Base-by-base conservation (phyloP, 768 basidiomycete species). In the Udeniomyces megalosporus region DNA sequence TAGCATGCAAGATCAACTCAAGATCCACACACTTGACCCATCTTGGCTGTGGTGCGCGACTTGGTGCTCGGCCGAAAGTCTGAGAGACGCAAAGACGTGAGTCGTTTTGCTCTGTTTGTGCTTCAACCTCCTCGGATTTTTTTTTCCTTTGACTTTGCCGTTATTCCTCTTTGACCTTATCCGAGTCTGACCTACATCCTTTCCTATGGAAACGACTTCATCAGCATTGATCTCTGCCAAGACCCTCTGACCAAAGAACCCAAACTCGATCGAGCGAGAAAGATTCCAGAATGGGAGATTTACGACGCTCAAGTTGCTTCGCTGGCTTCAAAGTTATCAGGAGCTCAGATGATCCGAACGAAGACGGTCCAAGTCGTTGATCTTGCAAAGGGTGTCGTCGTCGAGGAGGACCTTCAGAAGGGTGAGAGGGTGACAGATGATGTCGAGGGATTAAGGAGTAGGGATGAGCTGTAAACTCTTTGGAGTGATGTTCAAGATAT, bases 1-100 rank as follows among this genome's bases (percentile, higher is more conserved):
- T 71, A 92, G 93, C 69, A 77, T 99, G 66, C 93, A 99, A 70
- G 77, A 80, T 34, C 81, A 88, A 68, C 86, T 99, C 44, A 93
- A 93, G 0, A 99, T 99, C 62, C 85, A 81, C 74, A 90, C 95
- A 0, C 76, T 97, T 17, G 81, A 82, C 63, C 86, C 90, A 73
- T 86, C 90, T 69, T 99, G 95, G 95, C 75, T 97, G 68, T 99
- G 95, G 93, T 97, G 93, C 71, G 93, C 97, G 78, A 97, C 93
- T 0, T 97, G 95, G 95, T 99, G 95, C 82, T 81, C 64, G 48
- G 72, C 74, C 49, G 75, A 75, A 56, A 69, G 68, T 26, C 66
- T 77, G 2, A 66, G 67, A 11, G 66, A 68, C 17, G 76, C 76
- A 12, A 76, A 76, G 68, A 76, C 75, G 20, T 73, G 52, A 65